Percentiles rank a stretch among this genome's conserved stretches.
Evolutionary conservation across 352 stramenopile genomes (phyloP).

Genomic region (Phytophthora litchii): DNA sequence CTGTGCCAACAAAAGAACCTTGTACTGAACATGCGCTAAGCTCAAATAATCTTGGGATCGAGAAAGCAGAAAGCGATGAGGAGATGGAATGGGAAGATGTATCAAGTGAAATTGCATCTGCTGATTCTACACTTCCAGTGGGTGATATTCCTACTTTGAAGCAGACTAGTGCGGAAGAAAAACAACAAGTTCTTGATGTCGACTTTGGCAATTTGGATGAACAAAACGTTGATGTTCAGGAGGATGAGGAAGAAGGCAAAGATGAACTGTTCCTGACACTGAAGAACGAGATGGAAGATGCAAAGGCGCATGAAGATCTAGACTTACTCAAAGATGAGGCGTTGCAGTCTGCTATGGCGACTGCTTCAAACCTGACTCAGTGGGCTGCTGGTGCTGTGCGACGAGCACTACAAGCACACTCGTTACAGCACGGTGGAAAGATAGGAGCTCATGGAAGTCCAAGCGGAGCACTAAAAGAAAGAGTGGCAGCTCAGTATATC

Average conservation of each 20-base stretch:
- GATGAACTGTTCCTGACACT: slow-evolving; percentile 63
- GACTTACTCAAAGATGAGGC: slow-evolving; percentile 67
- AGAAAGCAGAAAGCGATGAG: slow-evolving; percentile 36
- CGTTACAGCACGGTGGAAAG: slow-evolving; percentile 41
- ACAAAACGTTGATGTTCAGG: background rate
- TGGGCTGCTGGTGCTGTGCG: slow-evolving; percentile 83
- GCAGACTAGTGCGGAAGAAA: slow-evolving; percentile 3
- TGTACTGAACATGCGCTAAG: background rate
- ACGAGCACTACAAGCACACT: slow-evolving; percentile 71
- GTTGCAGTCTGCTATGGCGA: slow-evolving; percentile 76
- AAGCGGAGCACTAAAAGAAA: background rate
- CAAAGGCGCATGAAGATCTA: slow-evolving; percentile 70
- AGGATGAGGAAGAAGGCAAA: slow-evolving; percentile 30
- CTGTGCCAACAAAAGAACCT: background rate
- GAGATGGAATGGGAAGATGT: slow-evolving; percentile 64
- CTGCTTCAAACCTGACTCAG: slow-evolving; percentile 89
- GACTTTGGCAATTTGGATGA: slow-evolving; percentile 3
- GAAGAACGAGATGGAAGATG: slow-evolving; percentile 75
- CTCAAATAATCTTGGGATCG: background rate
- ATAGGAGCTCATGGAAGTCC: slow-evolving; percentile 16
- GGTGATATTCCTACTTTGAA: background rate
- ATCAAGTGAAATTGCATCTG: background rate
- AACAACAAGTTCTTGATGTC: background rate
- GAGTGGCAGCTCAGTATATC: background rate
- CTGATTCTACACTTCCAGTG: background rate